Evolutionary conservation across 2,329 filamentous ascomycete genomes (phyloP).

Genomic region (Ceratocystis cacaofunesta): DNA sequence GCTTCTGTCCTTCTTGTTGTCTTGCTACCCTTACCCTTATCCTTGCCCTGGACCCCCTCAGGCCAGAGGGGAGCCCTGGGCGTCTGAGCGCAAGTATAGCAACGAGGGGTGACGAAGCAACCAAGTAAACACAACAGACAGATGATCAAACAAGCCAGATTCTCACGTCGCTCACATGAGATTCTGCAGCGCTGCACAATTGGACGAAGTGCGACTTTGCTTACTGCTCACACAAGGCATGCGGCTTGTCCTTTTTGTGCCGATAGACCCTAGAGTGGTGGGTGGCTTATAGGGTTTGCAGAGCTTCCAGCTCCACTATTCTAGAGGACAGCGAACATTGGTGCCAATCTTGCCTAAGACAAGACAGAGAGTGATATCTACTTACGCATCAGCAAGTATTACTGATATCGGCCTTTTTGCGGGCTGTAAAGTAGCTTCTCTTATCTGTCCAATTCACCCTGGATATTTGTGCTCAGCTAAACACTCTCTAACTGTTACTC

Average conservation of each 20-base stretch:
- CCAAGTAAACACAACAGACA: not conserved
- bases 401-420: no score
- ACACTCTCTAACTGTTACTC: no score
- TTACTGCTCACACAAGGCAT: not conserved
- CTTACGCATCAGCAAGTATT: no score
- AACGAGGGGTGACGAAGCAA: not conserved
- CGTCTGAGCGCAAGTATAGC: not conserved
- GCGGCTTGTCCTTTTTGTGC: not conserved
- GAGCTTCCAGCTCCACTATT: not conserved
- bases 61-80: not conserved
- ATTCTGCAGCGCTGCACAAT: not conserved
- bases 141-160: slow-evolving; percentile 1
- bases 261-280: not conserved
- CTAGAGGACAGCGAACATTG: not conserved
- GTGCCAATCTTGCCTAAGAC: not conserved
- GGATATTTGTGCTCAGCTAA: no score
- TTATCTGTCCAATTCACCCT: no score
- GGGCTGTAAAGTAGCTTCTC: no score
- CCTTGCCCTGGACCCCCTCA: not conserved
- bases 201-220: not conserved
- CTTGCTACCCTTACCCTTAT: not conserved
- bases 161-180: not conserved
- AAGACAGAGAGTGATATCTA: not conserved
- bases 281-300: not conserved
- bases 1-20: not conserved